Base-by-base conservation (phyloP, 306 rosid species). In the Lagenaria siceraria region DNA sequence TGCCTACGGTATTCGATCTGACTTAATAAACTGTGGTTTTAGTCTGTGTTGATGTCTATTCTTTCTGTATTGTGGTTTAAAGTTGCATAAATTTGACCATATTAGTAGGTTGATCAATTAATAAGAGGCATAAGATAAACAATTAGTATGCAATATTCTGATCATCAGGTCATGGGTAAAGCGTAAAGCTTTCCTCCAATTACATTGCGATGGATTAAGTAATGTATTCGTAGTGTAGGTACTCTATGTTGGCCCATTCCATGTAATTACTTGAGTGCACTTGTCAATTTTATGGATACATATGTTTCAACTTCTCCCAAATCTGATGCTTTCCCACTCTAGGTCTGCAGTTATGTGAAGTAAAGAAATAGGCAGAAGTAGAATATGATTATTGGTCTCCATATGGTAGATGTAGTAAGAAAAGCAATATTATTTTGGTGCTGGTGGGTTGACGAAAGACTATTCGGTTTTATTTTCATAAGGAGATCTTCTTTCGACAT, bases 1-100 rank as follows among this genome's bases (percentile, higher is more conserved):
- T 90, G 79, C 93, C 97, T 33, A 95, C 98, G 1, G 98, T 92
- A 88, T 38, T 88, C 81, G 21, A 62, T 24, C 84, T 84, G 66
- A 66, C 73, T 49, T 31, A 19, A 8, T 13, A 75, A 38, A n/a
- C 52, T 21, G 64, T 54, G 73, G 53, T 68, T 58, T 51, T 48
- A 13, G 22, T 63, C 48, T 74, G 40, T n/a, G 58, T 58, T 76
- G 46, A 48, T 73, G 18, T 51, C 12, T n/a, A 52, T 36, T 61
- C 8, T 51, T 52, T 15, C 46, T 73, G 12, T 73, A 4, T 48
- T 49, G 43, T 17, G 15, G 75, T 22, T 69, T 52, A 7, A 22
- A 24, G 21, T 13, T n/a, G 6, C 35, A 69, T 42, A 22, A 6
- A 24, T 69, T 69, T 22, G 12, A 22, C 51, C 55, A 43, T 25